These are phyloP conservation scores for Naganishia sp. DNA, from an alignment of 1,284 basidiomycete genomes.

Conservation along the genomic window DNA sequence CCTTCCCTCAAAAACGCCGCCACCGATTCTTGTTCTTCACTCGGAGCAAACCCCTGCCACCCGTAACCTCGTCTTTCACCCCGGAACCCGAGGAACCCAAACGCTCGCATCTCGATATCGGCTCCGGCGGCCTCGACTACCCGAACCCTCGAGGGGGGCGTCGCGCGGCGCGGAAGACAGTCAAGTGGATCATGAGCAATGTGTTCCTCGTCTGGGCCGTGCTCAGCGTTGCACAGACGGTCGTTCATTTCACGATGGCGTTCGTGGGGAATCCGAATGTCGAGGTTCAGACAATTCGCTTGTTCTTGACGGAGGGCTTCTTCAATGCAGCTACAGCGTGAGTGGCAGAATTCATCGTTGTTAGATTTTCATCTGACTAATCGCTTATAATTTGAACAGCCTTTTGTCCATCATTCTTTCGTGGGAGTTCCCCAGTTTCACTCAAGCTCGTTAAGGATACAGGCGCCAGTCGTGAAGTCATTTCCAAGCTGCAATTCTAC, in stretches of 20 bases:
- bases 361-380: neutral
- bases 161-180: slow-evolving; percentile 14
- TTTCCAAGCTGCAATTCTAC: slow-evolving; percentile 30
- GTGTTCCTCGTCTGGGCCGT: slow-evolving; percentile 20
- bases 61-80: neutral
- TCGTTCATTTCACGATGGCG: slow-evolving; percentile 16
- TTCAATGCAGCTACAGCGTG: slow-evolving; percentile 15
- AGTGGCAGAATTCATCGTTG: neutral
- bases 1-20: neutral
- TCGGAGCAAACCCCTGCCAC: neutral
- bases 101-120: neutral
- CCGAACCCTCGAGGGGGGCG: neutral
- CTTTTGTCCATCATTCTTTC: slow-evolving; percentile 23
- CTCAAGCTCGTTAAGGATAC: slow-evolving; percentile 21
- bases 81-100: neutral
- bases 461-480: slow-evolving; percentile 24
- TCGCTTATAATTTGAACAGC: neutral
- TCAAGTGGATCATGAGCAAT: slow-evolving; percentile 26
- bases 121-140: neutral
- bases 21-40: neutral
- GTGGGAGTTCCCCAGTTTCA: slow-evolving; percentile 22
- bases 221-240: slow-evolving; percentile 12
- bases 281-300: slow-evolving; percentile 13
- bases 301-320: slow-evolving; percentile 16
- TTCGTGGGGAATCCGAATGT: slow-evolving; percentile 11